A percentile compares a stretch with the other conserved stretches of the same genome.
phyloP scores from a whole-genome alignment of 495 filamentous ascomycete genomes.

The Aspergillus leporis region DNA sequence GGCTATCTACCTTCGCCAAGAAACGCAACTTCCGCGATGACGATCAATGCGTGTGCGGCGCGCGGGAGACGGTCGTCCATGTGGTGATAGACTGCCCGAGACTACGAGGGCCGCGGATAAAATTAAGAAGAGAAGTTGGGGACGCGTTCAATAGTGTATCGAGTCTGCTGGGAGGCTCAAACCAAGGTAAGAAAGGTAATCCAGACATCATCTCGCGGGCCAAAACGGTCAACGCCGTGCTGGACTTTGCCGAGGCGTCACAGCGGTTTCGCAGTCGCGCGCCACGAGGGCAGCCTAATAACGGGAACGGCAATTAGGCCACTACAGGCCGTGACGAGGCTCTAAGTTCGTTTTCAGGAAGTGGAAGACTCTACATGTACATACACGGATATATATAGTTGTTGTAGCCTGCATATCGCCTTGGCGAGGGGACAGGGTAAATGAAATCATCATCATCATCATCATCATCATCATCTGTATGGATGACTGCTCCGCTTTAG shows the following conservation, averaged over 20 bases:
- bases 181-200: conserved; percentile 29
- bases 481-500: no score
- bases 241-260: conserved; percentile 35
- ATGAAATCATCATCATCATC: conserved; percentile 2
- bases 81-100: conserved; percentile 21
- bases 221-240: conserved; percentile 25
- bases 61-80: conserved; percentile 23
- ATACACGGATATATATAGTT: conserved; percentile 22
- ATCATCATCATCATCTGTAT: no score
- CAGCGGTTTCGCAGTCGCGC: conserved; percentile 31
- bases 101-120: conserved; percentile 13
- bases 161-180: conserved; percentile 27
- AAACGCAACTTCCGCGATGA: conserved; percentile 15
- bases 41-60: conserved; percentile 20
- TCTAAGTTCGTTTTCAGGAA: conserved; percentile 28
- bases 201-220: conserved; percentile 20
- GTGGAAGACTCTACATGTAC: conserved; percentile 20
- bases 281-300: conserved; percentile 31
- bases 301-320: conserved; percentile 24
- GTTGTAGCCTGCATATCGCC: conserved; percentile 18
- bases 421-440: conserved; percentile 14
- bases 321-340: conserved; percentile 32
- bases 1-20: conserved; percentile 19
- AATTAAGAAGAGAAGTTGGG: conserved; percentile 21
- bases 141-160: conserved; percentile 27